Base-by-base conservation (phyloP, 768 basidiomycete genomes). In the Lactarius psammicola region DNA sequence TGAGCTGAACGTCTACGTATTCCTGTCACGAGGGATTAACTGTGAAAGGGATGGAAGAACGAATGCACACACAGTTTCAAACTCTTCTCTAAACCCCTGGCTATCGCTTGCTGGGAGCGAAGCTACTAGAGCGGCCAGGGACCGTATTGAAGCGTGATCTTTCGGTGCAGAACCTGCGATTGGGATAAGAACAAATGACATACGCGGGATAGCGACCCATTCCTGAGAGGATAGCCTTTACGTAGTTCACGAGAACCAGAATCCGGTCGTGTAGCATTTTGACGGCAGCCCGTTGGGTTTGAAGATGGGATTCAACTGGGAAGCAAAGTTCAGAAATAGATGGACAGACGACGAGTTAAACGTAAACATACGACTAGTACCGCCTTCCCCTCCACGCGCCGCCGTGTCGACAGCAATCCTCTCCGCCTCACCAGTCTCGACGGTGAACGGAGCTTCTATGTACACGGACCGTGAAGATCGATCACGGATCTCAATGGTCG, bases 371-470 rank as follows among this genome's bases (percentile, higher is more conserved):
- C 94, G 78, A 68, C 87, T 92, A 17, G 87, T 91, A 51, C 88
- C 89, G 68, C 87, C 90, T 33, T 86, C 90, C 56, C 93, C 92
- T 10, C 92, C 91, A 74, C 87, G 86, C 30, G 92, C 90, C 3
- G 92, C 92, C 84, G 94, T 96, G 75, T 98, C 96, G 0, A 99
- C 97, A 7, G 97, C 97, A 68, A 99, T 98, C 44, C 97, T 87
- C 75, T 99, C 97, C 18, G 97, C 97, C 78, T 99, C 97, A 38
- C 96, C 97, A 0, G 96, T 98, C 76, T 98, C 96, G 20, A 99
- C 89, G 58, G 85, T 88, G 77, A 88, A 98, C 4, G 89, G 79
- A 1, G 89, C 92, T 72, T 94, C 90, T 54, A 96, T 86, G 71
- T 92, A 96, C 13, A 89, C 87, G 1, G 87, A 85, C 60, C 88